Conservation (phyloP, 495 filamentous ascomycete species). For the Hyaloscypha variabilis region DNA sequence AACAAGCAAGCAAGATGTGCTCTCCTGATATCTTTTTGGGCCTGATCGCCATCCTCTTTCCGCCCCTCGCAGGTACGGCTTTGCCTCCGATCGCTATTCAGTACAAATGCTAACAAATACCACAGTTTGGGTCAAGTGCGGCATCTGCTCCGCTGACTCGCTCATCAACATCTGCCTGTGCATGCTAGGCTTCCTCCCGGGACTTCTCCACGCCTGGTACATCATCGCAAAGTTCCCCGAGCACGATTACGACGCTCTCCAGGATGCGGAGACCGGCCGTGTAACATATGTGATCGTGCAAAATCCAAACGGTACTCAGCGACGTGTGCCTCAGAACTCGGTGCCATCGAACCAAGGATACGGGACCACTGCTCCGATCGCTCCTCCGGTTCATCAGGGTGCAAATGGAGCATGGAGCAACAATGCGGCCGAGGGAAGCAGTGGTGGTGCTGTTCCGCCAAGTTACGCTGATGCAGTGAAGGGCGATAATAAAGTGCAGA, state of each 20-base stretch:
- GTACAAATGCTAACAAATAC: constrained; percentile 29
- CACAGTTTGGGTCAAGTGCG: constrained; percentile 92
- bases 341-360: constrained; percentile 22
- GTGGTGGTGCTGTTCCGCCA: constrained; percentile 29
- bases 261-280: constrained; percentile 57
- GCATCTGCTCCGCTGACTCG: constrained; percentile 90
- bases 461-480: constrained; percentile 51
- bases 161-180: constrained; percentile 95
- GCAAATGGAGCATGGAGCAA: constrained; percentile 30
- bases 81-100: constrained; percentile 10
- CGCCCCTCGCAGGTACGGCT: constrained; percentile 82
- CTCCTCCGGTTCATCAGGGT: constrained; percentile 30
- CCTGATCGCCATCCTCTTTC: constrained; percentile 88
- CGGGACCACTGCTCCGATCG: constrained; percentile 30
- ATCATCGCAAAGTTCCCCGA: constrained; percentile 94
- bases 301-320: constrained; percentile 26
- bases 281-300: constrained; percentile 74
- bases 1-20: constrained; percentile 44
- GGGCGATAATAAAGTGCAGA: constrained; percentile 89
- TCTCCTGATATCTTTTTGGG: constrained; percentile 85
- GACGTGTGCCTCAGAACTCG: constrained; percentile 20
- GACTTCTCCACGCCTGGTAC: constrained; percentile 96
- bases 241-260: constrained; percentile 62
- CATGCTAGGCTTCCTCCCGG: constrained; percentile 85
- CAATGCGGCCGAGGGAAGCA: constrained; percentile 27